Base-by-base conservation (phyloP, 495 filamentous ascomycete species). In the Penicillium mononematosum region DNA sequence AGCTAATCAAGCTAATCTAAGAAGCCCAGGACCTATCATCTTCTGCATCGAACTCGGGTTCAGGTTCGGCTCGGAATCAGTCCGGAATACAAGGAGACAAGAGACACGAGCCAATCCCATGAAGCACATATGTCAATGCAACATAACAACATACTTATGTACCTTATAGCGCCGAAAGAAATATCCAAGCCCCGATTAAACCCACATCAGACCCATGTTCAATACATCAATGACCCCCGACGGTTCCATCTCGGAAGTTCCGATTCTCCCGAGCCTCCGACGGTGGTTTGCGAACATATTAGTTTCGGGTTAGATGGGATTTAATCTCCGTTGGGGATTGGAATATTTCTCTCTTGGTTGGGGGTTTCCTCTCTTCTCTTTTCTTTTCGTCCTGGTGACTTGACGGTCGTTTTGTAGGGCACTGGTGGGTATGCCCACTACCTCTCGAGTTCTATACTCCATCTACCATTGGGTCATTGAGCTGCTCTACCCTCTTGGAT, bases 261-360 rank as follows among this genome's bases (percentile, higher is more conserved):
- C 60, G 58, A 49, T 44, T 44, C 54, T 31, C 50, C 63, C 63
- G 63, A 66, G n/a, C 17, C 47, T 56, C 61, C 58, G 58, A 45
- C 6, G 22, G 32, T 46, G 4, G n/a, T 39, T 39, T 27, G 39
- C 12, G 34, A 54, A 46, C 42, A 12, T 25, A 53, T 58, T 39
- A 24, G 14, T 45, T 44, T 39, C 29, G 0, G 22, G 31, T 0
- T 55, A 31, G 47, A 55, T 55, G 53, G 32, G 39, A 31, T 47
- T 47, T 45, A 55, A 45, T 31, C 11, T 45, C 52, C 43, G 43
- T 51, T 31, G 8, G 14, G 8, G 11, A 0, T 32, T 17, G 9
- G n/a, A 16, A 19, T 31, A 32, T 31, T 31, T 42, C 24, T 16
- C 48, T 24, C 22, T 11, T 25, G 39, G 50, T 52, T 43, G 22